Percentiles rank a stretch among this genome's conserved stretches.
phyloP scores from a whole-genome alignment of 139 green algal species.

The Zygnema circumcarinatum region DNA sequence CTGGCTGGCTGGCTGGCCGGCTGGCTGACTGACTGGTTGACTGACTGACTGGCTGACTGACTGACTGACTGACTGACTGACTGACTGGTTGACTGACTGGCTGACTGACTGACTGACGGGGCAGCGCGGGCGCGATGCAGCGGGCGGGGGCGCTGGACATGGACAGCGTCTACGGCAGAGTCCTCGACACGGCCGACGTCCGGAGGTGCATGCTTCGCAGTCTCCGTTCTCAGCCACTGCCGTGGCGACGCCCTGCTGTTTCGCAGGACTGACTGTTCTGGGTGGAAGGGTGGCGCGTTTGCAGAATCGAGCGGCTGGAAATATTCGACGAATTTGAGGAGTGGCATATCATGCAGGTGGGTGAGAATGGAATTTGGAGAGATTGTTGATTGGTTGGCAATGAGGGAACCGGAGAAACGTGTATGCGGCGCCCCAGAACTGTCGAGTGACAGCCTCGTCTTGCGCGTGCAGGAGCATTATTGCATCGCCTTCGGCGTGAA shows the following conservation, averaged over 20 bases:
- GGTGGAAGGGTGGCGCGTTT: no score
- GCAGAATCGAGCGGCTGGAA: constrained; percentile 72
- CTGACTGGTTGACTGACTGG: no score
- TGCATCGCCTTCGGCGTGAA: constrained; percentile 83
- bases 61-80: no score
- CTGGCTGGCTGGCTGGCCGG: no score
- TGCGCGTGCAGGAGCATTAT: constrained; percentile 80
- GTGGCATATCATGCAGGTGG: constrained; percentile 92
- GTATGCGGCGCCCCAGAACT: no score
- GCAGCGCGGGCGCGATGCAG: no score
- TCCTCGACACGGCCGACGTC: constrained; percentile 68
- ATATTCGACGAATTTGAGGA: constrained; percentile 96
- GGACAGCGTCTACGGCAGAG: constrained; percentile 75
- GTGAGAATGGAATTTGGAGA: constrained; percentile 21
- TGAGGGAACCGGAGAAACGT: no score
- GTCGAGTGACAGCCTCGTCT: constrained; percentile 7
- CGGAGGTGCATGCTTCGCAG: constrained; percentile 49
- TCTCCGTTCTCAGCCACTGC: neutral
- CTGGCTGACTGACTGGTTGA: no score
- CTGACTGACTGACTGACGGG: no score
- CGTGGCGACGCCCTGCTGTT: neutral
- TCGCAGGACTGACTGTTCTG: neutral
- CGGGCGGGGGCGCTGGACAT: constrained; percentile 70
- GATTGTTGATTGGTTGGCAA: constrained; percentile 22
- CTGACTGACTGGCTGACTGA: no score